A percentile compares a stretch with the other conserved stretches of the same genome.
phyloP scores from a whole-genome alignment of 352 stramenopile species.

The Phytophthora syringae region DNA sequence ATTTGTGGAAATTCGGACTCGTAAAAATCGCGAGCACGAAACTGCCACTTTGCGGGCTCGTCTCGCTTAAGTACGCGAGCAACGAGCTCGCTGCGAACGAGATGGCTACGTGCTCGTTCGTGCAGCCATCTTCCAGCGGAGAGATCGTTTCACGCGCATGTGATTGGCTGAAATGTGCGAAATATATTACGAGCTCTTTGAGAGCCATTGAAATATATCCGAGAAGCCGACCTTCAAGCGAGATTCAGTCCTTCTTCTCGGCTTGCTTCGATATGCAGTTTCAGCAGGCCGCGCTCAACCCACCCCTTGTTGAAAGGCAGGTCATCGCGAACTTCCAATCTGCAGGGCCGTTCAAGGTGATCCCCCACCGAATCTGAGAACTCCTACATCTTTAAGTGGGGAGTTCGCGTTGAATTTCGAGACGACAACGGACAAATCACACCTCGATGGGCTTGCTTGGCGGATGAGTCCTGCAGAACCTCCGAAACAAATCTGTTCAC shows the following conservation, averaged over 20 bases:
- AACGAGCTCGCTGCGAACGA: not conserved
- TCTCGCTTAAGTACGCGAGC: not conserved
- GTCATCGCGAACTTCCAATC: too few species aligned
- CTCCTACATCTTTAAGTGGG: not conserved
- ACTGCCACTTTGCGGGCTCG: not conserved
- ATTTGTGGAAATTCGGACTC: not conserved
- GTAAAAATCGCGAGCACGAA: not conserved
- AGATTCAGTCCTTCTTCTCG: not conserved
- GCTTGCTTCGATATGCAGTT: not conserved
- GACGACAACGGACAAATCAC: constrained; percentile 1
- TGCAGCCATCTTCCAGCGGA: not conserved
- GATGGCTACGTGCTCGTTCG: not conserved
- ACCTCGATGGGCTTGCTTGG: not conserved
- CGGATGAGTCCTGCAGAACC: too few species aligned
- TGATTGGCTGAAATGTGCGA: not conserved
- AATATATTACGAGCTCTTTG: not conserved
- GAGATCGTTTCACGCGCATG: not conserved
- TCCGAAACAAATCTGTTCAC: constrained; percentile 3
- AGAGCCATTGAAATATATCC: not conserved
- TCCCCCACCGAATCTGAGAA: too few species aligned
- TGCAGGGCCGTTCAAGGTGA: too few species aligned
- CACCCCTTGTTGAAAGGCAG: not conserved
- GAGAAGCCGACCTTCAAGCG: too few species aligned
- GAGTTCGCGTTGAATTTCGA: constrained; percentile 1
- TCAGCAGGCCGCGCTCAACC: not conserved